Conservation (phyloP, 768 basidiomycete genomes). For the Gautieria morchelliformis region DNA sequence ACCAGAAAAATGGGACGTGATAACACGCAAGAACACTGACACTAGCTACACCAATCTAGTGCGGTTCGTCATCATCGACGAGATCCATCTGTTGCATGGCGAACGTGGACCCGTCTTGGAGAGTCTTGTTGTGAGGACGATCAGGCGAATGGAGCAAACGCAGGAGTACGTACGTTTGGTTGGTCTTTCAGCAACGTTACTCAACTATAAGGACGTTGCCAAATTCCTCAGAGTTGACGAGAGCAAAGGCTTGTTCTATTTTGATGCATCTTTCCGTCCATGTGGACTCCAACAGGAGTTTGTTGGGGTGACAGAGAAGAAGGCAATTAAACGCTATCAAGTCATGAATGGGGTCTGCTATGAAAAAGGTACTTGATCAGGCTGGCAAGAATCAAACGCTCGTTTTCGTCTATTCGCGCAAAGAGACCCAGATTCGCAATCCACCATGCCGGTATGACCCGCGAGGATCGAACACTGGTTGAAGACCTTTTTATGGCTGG, state of each 20-base stretch:
- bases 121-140: conserved; percentile 80
- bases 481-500: conserved; percentile 94
- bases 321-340: conserved; percentile 96
- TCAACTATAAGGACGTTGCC: conserved; percentile 96
- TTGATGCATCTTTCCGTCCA: conserved; percentile 88
- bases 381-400: conserved; percentile 83
- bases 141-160: conserved; percentile 91
- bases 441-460: conserved; percentile 94
- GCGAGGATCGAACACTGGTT: conserved; percentile 82
- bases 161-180: conserved; percentile 88
- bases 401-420: conserved; percentile 96
- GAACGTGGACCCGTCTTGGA: conserved; percentile 97
- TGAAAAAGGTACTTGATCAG: conserved; percentile 95
- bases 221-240: conserved; percentile 93
- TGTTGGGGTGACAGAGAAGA: conserved; percentile 97
- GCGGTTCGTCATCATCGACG: conserved; percentile 93
- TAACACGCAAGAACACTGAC: conserved; percentile 95
- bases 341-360: conserved; percentile 99
- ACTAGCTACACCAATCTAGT: conserved; percentile 96
- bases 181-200: conserved; percentile 93
- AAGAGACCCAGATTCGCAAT: conserved; percentile 97
- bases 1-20: conserved; percentile 99
- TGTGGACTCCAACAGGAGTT: conserved; percentile 96
- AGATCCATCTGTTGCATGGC: conserved; percentile 95
- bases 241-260: conserved; percentile 90